Conservation (phyloP, 306 rosid genomes). For the Gleditsia sinensis region DNA sequence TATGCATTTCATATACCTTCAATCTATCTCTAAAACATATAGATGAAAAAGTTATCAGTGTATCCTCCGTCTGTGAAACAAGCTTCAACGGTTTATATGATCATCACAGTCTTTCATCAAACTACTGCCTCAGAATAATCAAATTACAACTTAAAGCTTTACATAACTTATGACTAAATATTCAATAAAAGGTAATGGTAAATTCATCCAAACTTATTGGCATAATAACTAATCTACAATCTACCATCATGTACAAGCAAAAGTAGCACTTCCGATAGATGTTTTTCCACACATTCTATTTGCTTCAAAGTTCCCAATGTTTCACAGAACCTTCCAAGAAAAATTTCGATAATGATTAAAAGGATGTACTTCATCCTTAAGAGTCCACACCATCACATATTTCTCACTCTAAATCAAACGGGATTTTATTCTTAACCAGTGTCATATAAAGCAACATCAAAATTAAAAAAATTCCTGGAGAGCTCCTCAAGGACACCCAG, state of each 20-base stretch:
- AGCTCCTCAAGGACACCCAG: conserved; percentile 33
- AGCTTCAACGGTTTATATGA: background rate
- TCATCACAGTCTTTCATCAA: conserved; percentile 1
- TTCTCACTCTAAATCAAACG: conserved; percentile 11
- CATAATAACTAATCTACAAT: background rate
- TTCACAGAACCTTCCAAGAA: conserved; percentile 19
- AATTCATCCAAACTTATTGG: background rate
- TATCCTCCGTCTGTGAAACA: background rate
- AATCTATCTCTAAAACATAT: background rate
- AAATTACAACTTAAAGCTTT: conserved; percentile 7
- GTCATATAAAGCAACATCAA: background rate
- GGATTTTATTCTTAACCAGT: conserved; percentile 11
- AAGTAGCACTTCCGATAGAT: conserved; percentile 15
- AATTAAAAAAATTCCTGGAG: background rate
- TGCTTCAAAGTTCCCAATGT: conserved; percentile 6
- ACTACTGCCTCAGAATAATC: conserved; percentile 19
- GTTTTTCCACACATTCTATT: conserved; percentile 3
- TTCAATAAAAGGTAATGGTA: conserved; percentile 13
- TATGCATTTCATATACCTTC: background rate
- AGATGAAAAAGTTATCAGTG: background rate
- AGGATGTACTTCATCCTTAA: conserved; percentile 16
- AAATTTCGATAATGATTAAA: conserved; percentile 10
- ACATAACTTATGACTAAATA: conserved; percentile 9
- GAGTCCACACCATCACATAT: conserved; percentile 17
- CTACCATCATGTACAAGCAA: background rate